Evolutionary conservation across 1,139 yeast species (phyloP).

Genomic region (Candida frijolesensis): DNA sequence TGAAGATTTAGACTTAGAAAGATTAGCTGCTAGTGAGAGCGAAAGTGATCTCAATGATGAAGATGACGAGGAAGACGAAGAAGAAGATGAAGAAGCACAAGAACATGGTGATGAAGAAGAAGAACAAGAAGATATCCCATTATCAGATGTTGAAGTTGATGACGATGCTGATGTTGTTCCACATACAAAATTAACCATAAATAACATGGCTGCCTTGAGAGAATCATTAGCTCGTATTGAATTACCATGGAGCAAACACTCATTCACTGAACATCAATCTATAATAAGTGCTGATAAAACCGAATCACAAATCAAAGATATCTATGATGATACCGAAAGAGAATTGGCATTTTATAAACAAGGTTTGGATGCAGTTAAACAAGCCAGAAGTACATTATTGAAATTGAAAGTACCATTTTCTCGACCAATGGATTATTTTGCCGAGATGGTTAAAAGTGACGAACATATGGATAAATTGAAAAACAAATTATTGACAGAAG

Average conservation of each 20-base stretch:
- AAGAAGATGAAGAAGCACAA: conserved; percentile 47
- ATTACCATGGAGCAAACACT: conserved; percentile 68
- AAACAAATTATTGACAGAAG: conserved; percentile 78
- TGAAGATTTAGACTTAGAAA: conserved; percentile 52
- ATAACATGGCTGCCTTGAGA: conserved; percentile 69
- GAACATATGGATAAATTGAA: conserved; percentile 97
- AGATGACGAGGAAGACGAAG: conserved; percentile 41
- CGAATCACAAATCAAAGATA: conserved; percentile 74
- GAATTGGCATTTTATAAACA: conserved; percentile 79
- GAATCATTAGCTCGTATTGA: conserved; percentile 69
- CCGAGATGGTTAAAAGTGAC: conserved; percentile 97
- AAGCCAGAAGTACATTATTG: conserved; percentile 66
- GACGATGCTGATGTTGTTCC: conserved; percentile 91
- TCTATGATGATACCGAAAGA: conserved; percentile 90
- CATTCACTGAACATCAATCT: conserved; percentile 84
- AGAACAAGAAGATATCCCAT: conserved; percentile 66
- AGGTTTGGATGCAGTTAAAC: conserved; percentile 80
- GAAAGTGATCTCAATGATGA: conserved; percentile 44
- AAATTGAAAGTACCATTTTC: conserved; percentile 82
- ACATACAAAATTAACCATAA: conserved; percentile 80
- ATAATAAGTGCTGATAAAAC: conserved; percentile 62
- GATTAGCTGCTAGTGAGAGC: conserved; percentile 56
- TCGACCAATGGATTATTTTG: conserved; percentile 94
- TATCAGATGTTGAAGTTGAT: conserved; percentile 79
- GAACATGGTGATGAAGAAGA: conserved; percentile 45